Evolutionary conservation across 495 filamentous ascomycete genomes (phyloP).

Genomic region (Choiromyces venosus): DNA sequence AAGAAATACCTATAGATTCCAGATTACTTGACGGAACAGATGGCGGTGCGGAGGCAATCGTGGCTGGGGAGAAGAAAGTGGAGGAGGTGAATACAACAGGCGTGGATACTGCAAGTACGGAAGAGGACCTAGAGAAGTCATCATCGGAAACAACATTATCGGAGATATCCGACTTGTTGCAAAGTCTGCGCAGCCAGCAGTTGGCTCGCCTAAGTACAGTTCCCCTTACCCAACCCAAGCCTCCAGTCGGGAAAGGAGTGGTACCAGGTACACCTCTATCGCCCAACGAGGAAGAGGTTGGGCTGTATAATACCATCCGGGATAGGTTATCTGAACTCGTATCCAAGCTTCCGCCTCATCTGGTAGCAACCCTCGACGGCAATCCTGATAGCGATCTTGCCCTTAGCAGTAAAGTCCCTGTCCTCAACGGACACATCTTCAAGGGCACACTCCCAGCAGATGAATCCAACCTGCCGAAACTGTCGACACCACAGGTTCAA

Average conservation of each 20-base stretch:
- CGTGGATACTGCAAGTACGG: conserved; percentile 21
- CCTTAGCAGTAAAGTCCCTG: conserved; percentile 56
- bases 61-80: neutral
- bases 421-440: conserved; percentile 49
- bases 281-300: conserved; percentile 48
- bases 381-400: conserved; percentile 60
- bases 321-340: conserved; percentile 57
- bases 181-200: conserved; percentile 64
- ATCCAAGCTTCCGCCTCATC: conserved; percentile 59
- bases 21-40: conserved; percentile 40
- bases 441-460: conserved; percentile 48
- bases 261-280: conserved; percentile 8
- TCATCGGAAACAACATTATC: conserved; percentile 56
- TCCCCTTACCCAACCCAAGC: conserved; percentile 27
- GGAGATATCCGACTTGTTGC: conserved; percentile 61
- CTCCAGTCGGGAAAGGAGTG: neutral
- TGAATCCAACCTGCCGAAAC: conserved; percentile 14
- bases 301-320: conserved; percentile 57
- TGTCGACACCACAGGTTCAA: conserved; percentile 11
- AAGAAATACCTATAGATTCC: conserved; percentile 45
- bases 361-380: conserved; percentile 62
- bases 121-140: conserved; percentile 48
- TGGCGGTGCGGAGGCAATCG: neutral
- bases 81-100: conserved; percentile 38
- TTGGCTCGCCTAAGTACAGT: conserved; percentile 53